Conservation (phyloP, 2,329 filamentous ascomycete genomes). For the Stromatinia cepivora region DNA sequence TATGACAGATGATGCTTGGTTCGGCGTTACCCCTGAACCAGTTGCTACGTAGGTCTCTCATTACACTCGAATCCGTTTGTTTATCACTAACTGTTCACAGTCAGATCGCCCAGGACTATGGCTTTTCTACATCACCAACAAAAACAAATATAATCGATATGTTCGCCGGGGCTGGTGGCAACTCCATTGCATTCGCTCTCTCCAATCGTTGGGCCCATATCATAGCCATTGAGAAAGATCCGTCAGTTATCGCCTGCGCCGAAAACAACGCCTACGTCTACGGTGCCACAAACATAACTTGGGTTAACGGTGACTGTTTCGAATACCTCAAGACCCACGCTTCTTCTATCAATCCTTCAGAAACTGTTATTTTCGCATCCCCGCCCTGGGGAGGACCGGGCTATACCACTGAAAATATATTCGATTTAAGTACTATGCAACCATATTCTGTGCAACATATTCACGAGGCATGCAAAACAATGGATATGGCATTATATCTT, state of each 20-base stretch:
- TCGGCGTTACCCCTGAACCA: conserved; percentile 91
- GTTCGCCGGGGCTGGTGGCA: conserved; percentile 90
- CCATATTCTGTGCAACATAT: conserved; percentile 74
- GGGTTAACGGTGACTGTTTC: conserved; percentile 87
- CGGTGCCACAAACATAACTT: conserved; percentile 77
- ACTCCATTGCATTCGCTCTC: conserved; percentile 89
- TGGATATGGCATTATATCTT: conserved; percentile 73
- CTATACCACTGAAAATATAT: conserved; percentile 67
- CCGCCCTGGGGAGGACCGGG: conserved; percentile 73
- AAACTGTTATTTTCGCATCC: conserved; percentile 64
- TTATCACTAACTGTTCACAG: conserved; percentile 44
- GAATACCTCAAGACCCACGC: conserved; percentile 35
- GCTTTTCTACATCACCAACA: conserved; percentile 42
- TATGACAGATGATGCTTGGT: conserved; percentile 95
- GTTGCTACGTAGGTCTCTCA: conserved; percentile 68
- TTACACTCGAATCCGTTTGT: background rate
- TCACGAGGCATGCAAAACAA: conserved; percentile 58
- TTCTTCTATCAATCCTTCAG: conserved; percentile 31
- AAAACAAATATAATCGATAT: conserved; percentile 67
- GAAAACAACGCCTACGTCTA: conserved; percentile 90
- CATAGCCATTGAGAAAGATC: conserved; percentile 85
- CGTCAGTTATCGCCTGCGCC: conserved; percentile 78
- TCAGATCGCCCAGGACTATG: conserved; percentile 73
- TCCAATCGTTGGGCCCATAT: conserved; percentile 77
- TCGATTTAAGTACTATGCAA: conserved; percentile 82